phyloP scores from a whole-genome alignment of 805 yeast species.

The Wickerhamomyces bovis region DNA sequence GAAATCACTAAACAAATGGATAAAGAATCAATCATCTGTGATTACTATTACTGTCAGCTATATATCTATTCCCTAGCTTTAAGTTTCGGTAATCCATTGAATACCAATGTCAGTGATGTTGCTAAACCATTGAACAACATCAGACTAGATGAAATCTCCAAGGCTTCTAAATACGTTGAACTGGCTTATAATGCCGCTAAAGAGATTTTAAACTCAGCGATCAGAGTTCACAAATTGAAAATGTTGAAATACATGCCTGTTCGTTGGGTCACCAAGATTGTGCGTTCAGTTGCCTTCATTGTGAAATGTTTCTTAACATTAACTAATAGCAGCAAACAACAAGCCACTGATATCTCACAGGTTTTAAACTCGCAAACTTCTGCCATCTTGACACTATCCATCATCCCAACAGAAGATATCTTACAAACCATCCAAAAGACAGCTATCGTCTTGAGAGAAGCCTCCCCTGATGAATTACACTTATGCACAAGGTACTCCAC shows the following conservation, averaged over 20 bases:
- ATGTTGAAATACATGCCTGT: constrained; percentile 78
- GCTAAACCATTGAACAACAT: constrained; percentile 28
- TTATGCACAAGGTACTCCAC: constrained; percentile 75
- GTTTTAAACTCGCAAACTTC: constrained; percentile 33
- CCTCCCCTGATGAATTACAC: constrained; percentile 87
- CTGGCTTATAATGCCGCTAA: constrained; percentile 81
- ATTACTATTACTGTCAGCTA: constrained; percentile 76
- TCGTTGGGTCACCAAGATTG: constrained; percentile 84
- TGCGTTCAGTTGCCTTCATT: constrained; percentile 83
- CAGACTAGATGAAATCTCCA: constrained; percentile 62
- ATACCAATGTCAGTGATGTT: constrained; percentile 10
- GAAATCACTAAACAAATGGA: constrained; percentile 40
- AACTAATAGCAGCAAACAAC: constrained; percentile 27
- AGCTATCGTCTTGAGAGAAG: constrained; percentile 68
- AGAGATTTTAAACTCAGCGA: constrained; percentile 67
- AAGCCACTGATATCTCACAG: constrained; percentile 13
- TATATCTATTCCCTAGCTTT: constrained; percentile 83
- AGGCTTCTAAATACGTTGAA: constrained; percentile 71
- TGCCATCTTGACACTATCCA: constrained; percentile 47
- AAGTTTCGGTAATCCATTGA: constrained; percentile 36
- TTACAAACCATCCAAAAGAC: constrained; percentile 61
- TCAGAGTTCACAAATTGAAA: constrained; percentile 57
- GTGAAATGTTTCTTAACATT: constrained; percentile 77
- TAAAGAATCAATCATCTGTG: constrained; percentile 69
- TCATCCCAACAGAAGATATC: constrained; percentile 67